Percentiles rank a stretch among this genome's conserved stretches.
phyloP scores from a whole-genome alignment of 331 rosid genomes.

The Malus hybrid region DNA sequence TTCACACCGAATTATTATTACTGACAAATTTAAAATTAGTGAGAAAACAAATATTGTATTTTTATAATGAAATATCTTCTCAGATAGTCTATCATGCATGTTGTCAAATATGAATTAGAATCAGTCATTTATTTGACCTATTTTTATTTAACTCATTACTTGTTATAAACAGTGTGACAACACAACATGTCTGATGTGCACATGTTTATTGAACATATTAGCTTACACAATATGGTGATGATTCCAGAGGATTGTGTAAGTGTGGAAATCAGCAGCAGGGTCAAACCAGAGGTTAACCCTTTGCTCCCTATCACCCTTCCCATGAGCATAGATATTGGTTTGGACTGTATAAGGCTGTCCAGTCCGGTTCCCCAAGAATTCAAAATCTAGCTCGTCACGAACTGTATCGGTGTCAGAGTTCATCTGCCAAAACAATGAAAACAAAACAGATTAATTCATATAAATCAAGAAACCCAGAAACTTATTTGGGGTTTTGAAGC shows the following conservation, averaged over 20 bases:
- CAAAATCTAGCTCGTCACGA: slow-evolving; percentile 87
- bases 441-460: background rate
- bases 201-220: background rate
- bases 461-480: background rate
- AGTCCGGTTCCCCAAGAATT: slow-evolving; percentile 79
- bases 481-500: background rate
- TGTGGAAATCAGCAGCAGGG: slow-evolving; percentile 63
- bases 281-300: slow-evolving; percentile 92
- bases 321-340: slow-evolving; percentile 72
- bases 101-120: background rate
- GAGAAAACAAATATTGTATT: background rate
- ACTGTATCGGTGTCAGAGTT: slow-evolving; percentile 62
- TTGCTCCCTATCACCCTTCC: slow-evolving; percentile 79
- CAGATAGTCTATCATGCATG: no score
- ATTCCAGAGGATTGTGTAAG: slow-evolving; percentile 64
- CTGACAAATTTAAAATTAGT: no score
- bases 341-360: slow-evolving; percentile 90
- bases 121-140: background rate
- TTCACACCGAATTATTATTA: background rate
- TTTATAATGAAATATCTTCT: no score
- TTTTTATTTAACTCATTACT: no score
- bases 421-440: slow-evolving; percentile 36
- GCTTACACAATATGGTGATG: slow-evolving; percentile 60
- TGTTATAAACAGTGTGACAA: background rate
- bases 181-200: background rate